A percentile compares a stretch with the other conserved stretches of the same genome.
phyloP scores from a whole-genome alignment of 306 rosid genomes.

The Quercus alba region DNA sequence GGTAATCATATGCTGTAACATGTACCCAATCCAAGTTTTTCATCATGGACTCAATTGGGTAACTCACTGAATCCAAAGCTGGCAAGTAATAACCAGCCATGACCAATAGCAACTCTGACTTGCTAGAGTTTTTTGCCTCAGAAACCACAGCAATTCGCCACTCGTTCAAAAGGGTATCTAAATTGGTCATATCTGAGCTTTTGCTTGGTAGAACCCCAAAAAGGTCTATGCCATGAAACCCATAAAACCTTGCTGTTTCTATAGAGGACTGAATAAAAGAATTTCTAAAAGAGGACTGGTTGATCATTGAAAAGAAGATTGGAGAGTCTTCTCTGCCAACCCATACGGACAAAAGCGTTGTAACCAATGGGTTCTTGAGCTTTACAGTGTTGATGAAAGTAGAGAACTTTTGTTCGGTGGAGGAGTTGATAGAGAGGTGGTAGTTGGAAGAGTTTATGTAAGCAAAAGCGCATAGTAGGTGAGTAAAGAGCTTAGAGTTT shows the following conservation, averaged over 20 bases:
- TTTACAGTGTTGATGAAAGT: constrained; percentile 21
- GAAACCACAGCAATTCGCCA: constrained; percentile 20
- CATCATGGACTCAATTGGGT: constrained; percentile 10
- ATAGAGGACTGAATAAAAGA: constrained; percentile 31
- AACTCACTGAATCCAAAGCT: constrained; percentile 4
- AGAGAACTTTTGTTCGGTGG: neutral
- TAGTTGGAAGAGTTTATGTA: constrained; percentile 7
- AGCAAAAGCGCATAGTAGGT: constrained; percentile 29
- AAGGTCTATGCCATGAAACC: constrained; percentile 30
- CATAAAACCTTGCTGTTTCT: constrained; percentile 20
- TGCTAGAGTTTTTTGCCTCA: constrained; percentile 11
- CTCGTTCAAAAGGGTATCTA: constrained; percentile 22
- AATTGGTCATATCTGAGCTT: neutral
- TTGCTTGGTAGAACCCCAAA: constrained; percentile 9
- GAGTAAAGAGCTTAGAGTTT: constrained; percentile 25
- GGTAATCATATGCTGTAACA: constrained; percentile 14
- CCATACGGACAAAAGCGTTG: constrained; percentile 26
- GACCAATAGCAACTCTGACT: constrained; percentile 1
- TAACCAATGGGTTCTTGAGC: constrained; percentile 22
- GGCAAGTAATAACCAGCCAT: constrained; percentile 1
- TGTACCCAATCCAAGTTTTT: constrained; percentile 31
- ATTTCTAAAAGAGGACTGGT: constrained; percentile 6
- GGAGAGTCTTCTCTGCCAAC: constrained; percentile 12
- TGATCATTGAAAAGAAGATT: constrained; percentile 12
- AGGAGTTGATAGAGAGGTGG: constrained; percentile 5